Base-by-base conservation (phyloP, 768 basidiomycete genomes). In the Suillus occidentalis region DNA sequence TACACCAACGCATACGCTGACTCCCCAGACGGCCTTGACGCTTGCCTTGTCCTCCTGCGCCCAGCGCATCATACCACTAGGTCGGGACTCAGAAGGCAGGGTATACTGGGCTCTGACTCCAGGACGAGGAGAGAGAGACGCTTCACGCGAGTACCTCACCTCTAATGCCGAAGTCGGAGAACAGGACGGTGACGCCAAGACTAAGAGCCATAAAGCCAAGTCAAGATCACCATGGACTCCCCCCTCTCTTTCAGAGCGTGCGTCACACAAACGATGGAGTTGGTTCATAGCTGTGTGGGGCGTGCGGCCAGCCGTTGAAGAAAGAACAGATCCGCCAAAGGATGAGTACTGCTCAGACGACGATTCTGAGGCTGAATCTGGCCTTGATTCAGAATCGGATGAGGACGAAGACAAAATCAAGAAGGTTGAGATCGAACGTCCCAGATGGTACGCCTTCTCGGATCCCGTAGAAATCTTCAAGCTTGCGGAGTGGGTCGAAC, bases 241-340 rank as follows among this genome's bases (percentile, higher is more conserved):
- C 36, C 77, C 75, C 37, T 81, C 80, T 9, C 74, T 78, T 37
- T 84, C 85, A 16, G 85, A 87, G n/a, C 78, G 87, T n/a, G 72
- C 73, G 25, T 75, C 79, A 40, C 74, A 89, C 73, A 82, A 73
- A 64, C 81, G 84, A 39, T 94, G 92, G 91, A 81, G 86, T 1
- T 92, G 89, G 89, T 89, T 91, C 72, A 70, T 94, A n/a, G 86
- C 84, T 5, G 89, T 92, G 1, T 90, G 86, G 84, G 91, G 91
- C 1, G 84, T 75, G 74, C 83, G 77, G 66, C 85, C 87, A 22
- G 63, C 70, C 0, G 53, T 65, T 0, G 67, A 72, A 22, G 76
- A 76, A 64, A 66, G 75, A 42, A 20, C 18, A 28, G 58, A 59
- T 31, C 39, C 67, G 3, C 66, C 72, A 28, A 55, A 64, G 36